Evolutionary conservation across 2,329 filamentous ascomycete genomes (phyloP), one percentile per base, ranked within the genome.

Genomic region (Xylariomycetidae sp.): DNA sequence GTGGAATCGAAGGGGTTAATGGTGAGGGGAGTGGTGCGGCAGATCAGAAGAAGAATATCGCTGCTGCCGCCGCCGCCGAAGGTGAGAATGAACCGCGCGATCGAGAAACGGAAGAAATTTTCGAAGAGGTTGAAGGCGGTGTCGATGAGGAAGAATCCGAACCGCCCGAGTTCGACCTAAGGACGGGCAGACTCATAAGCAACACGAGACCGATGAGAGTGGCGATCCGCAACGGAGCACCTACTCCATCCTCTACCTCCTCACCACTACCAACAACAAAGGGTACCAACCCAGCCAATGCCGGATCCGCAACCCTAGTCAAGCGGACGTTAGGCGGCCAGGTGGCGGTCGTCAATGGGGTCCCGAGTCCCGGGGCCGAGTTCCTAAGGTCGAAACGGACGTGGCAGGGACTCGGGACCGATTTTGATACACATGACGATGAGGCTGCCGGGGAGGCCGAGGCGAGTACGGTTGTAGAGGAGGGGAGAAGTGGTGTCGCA

Each of bases 351-450:
- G 79, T 97, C 46, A 90, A 89, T 32, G 88, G 88, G 6, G 77
- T 90, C 1, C 70, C 84, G n/a, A 97, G 90, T 28, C 92, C 92
- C 0, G 92, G 88, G 0, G 92, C 92, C 1, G 87, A 96, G 57
- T 97, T 77, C 48, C 64, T 98, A 42, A 76, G 82, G 19, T 85
- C 82, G 4, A 77, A 89, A 50, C 68, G 92, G 36, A 94, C 87
- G 4, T 98, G 92, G 92, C 84, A 84, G 53, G 92, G 92, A 0
- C 63, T 98, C 16, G 92, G 92, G 0, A 94, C 79, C 41, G 92
- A 98, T 56, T 94, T 88, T 50, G 69, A 72, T 61, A 44, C 36
- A 2, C 77, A 76, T 44, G 75, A 81, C 18, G 69, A 74, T n/a
- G 69, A 73, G 30, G 68, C 63, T n/a, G 65, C 65, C 11, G 70